Evolutionary conservation across 495 filamentous ascomycete genomes (phyloP), one percentile per base, ranked within the genome.

Genomic region (Hypoxylon lienhwacheense): DNA sequence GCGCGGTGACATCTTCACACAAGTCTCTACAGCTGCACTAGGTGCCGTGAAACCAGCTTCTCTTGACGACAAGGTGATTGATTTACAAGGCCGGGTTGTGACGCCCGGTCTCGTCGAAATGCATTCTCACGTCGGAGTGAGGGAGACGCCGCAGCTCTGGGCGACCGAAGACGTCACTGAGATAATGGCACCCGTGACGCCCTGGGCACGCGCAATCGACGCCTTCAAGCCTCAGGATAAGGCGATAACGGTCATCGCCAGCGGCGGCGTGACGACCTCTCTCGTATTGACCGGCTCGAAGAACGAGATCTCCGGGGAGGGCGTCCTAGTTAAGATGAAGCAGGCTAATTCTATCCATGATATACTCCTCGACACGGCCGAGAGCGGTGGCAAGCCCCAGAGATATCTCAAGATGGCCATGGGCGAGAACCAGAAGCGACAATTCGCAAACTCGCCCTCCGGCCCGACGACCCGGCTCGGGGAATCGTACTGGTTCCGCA

Each of bases 331-430:
- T 20, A 82, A 81, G 71, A 78, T 58, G 55, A 77, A 61, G 49
- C 63, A 20, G 28, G 67, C 4, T 21, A 46, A 28, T 33, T 61
- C 26, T 57, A 64, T 79, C 22, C 73, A 73, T 26, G 77, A 74
- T 12, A 67, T 82, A 56, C 66, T 81, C 19, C 64, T 79, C n/a
- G 74, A 80, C 50, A 58, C 71, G 41, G 68, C 69, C 0, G 61
- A 70, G 19, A 68, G 72, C 5, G 61, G 69, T 19, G 56, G 59
- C 7, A 63, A 76, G 33, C 67, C 73, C 25, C 70, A 74, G 37
- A 58, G 72, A 34, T 81, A 78, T 55, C 73, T 83, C 67, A 83
- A 83, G 63, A 81, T 83, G 79, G 80, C 80, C 3, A 81, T 77
- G 57, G 80, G 80, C 7, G 78, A 80, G 63, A 82, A 82, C 57